Base-by-base conservation (phyloP, 345 rosid species). In the Aethionema arabicum region DNA sequence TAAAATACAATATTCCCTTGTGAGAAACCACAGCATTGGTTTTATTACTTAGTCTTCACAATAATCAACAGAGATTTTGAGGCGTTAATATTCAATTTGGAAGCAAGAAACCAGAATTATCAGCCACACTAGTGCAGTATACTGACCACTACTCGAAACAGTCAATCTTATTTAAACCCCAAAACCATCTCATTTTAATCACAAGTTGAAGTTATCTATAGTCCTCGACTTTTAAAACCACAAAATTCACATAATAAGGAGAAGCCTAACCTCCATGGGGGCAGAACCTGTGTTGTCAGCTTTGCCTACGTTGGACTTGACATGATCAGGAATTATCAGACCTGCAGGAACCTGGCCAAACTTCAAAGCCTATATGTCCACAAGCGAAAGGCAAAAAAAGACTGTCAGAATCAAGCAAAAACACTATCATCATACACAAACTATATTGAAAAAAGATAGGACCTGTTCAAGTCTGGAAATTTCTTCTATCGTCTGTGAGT, bases 401-500 rank as follows among this genome's bases (percentile, higher is more conserved):
- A 37, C 27, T 44, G 59, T 82, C 79, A 64, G 42, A 27, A 51
- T 51, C 53, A 66, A 46, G n/a, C 43, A 55, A 50, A 56, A 54
- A 42, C 29, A 64, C 47, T 51, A 40, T n/a, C 46, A 55, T 14
- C 52, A 45, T 39, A 4, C 47, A 53, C 45, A 40, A 15, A 30
- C 31, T 8, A 54, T 14, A 45, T 49, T 4, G 32, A 27, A 45
- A 52, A 67, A 36, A 11, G 30, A 65, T 51, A 7, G 31, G 48
- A 88, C 98, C 95, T 90, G 80, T 69, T 95, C 99, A 6, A 95
- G 97, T 79, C 97, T 80, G 43, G 96, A 95, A 74, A 95, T 96
- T 81, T 95, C 99, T 82, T 95, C 98, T 51, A 95, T 85, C 48
- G 97, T 95, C 87, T 95, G 96, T 33, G 99, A 90, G 71, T 90